Evolutionary conservation across 1,284 basidiomycete species (phyloP).

Genomic region (Ceratorhiza oryzae-sativae): DNA sequence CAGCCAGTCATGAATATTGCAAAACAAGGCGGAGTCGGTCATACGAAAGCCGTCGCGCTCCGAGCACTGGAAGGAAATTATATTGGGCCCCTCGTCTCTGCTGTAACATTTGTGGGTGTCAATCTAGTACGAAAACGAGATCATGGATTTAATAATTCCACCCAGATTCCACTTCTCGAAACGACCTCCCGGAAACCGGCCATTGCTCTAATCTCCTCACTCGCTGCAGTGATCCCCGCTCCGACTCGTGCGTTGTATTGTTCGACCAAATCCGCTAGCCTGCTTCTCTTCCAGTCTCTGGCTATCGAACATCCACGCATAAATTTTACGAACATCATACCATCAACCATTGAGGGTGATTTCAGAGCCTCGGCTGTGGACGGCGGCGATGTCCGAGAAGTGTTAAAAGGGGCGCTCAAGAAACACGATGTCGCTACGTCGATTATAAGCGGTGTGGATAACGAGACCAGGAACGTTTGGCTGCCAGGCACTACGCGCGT

Average conservation of each 20-base stretch:
- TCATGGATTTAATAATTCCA: constrained; percentile 8
- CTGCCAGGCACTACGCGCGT: constrained; percentile 55
- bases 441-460: constrained; percentile 67
- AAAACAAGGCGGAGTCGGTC: constrained; percentile 59
- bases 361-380: constrained; percentile 83
- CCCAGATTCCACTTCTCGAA: constrained; percentile 78
- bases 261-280: constrained; percentile 82
- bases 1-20: constrained; percentile 79
- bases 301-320: constrained; percentile 78
- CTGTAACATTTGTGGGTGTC: constrained; percentile 68
- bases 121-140: constrained; percentile 39
- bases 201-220: constrained; percentile 80
- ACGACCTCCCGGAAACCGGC: constrained; percentile 73
- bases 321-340: constrained; percentile 64
- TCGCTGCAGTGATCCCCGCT: constrained; percentile 81
- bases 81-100: constrained; percentile 67
- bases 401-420: constrained; percentile 46
- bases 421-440: constrained; percentile 58
- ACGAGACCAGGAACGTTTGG: constrained; percentile 62
- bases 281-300: constrained; percentile 79
- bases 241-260: constrained; percentile 87
- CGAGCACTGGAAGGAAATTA: constrained; percentile 69
- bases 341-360: constrained; percentile 67
- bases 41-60: constrained; percentile 57
- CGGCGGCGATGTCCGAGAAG: constrained; percentile 59